Conservation (phyloP, 2,329 filamentous ascomycete species). For the Domatiomyces globalis region DNA sequence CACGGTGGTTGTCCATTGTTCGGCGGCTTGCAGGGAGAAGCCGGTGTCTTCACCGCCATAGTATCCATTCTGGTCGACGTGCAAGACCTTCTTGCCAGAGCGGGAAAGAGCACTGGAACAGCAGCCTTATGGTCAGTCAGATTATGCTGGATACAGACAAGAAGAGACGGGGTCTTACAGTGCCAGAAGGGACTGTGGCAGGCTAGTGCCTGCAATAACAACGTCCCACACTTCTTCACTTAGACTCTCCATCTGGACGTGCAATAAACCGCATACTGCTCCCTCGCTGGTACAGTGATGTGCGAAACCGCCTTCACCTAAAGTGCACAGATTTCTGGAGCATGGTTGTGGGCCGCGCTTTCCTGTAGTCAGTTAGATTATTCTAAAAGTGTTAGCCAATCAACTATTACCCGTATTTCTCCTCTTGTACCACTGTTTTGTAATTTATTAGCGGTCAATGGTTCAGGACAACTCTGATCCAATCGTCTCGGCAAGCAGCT, state of each 20-base stretch:
- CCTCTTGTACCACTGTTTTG: too few species aligned
- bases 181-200: conserved; percentile 66
- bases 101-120: conserved; percentile 70
- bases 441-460: too few species aligned
- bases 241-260: conserved; percentile 53
- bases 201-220: conserved; percentile 62
- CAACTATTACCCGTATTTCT: too few species aligned
- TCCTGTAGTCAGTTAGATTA: too few species aligned
- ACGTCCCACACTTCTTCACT: conserved; percentile 65
- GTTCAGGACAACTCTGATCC: too few species aligned
- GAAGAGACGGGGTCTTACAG: conserved; percentile 39
- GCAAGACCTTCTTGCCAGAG: conserved; percentile 79
- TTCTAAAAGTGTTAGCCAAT: too few species aligned
- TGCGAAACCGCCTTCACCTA: too few species aligned
- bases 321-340: too few species aligned
- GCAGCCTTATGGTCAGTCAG: conserved; percentile 52
- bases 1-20: conserved; percentile 47
- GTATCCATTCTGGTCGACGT: conserved; percentile 74
- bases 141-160: conserved; percentile 29
- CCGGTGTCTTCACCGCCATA: conserved; percentile 81
- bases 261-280: too few species aligned
- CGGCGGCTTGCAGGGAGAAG: conserved; percentile 67
- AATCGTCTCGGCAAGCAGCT: too few species aligned
- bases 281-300: too few species aligned
- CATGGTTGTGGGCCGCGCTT: too few species aligned